Base-by-base conservation (phyloP, 2,329 filamentous ascomycete genomes). In the Talaromyces sp. region DNA sequence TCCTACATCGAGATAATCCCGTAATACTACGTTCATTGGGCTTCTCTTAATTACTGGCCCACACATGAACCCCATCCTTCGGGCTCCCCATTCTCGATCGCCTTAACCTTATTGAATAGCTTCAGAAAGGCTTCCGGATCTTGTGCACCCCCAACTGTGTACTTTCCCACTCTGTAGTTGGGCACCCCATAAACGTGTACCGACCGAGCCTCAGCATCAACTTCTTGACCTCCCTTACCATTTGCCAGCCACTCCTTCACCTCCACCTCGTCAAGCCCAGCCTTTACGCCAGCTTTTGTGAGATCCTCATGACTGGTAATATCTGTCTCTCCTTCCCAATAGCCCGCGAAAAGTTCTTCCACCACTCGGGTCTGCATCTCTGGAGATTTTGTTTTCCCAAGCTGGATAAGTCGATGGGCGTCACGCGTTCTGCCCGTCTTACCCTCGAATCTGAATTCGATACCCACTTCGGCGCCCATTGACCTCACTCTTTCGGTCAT, bases 381-480 rank as follows among this genome's bases (percentile, higher is more conserved):
- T 75, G 64, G 54, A 39, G 57, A 62, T 54, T 69, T 64, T 64
- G 81, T 85, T 68, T 68, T 76, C 67, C 79, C 84, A 57, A 91
- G 80, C 74, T 91, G 84, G 48, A 92, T 81, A 60, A 93, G 69
- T 4, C 91, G 83, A 72, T 96, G 91, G 57, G 87, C 88, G 65
- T 94, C 88, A 17, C 89, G 80, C 19, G 90, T 93, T 66, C 86
- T 89, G 52, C 91, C 91, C 6, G 85, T 85, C 62, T 80, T 83
- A 56, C 89, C 88, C 10, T 82, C 81, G 62, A 87, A 89, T 22
- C 81, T 82, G 73, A 95, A 95, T 51, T 82, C 73, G 67, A 96
- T 88, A 1, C 89, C 89, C 48, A 88, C 85, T 19, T 77, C 74
- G 39, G 78, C 75, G 17, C 89, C 89, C 19, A 87, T 71, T 33